phyloP scores from a whole-genome alignment of 805 yeast species.

The Pichia pseudocactophila region DNA sequence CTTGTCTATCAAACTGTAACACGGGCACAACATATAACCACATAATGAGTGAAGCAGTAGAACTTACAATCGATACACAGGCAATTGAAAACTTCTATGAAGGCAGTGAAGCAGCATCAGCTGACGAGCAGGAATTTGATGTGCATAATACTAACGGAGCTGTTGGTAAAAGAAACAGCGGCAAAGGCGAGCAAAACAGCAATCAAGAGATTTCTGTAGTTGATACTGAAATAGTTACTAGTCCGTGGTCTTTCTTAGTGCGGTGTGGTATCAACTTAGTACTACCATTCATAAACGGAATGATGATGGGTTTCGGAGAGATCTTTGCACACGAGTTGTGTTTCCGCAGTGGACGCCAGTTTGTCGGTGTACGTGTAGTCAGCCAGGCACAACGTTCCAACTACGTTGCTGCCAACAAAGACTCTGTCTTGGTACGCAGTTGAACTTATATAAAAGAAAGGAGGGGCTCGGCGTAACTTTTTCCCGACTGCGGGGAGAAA shows the following conservation, averaged over 20 bases:
- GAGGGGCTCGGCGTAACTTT: too few species aligned
- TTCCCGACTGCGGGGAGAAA: too few species aligned
- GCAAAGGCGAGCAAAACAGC: neutral
- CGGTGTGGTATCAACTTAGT: conserved; percentile 66
- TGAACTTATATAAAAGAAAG: too few species aligned
- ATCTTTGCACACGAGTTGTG: conserved; percentile 89
- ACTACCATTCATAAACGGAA: conserved; percentile 83
- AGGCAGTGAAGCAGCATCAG: conserved; percentile 2
- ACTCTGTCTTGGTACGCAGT: too few species aligned
- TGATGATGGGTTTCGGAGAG: conserved; percentile 96
- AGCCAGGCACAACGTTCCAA: neutral
- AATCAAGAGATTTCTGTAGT: neutral
- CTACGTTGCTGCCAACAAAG: too few species aligned
- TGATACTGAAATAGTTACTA: neutral
- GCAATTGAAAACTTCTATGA: neutral
- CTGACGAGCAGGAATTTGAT: neutral
- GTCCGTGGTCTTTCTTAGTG: conserved; percentile 24
- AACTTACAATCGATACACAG: neutral
- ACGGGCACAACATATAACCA: too few species aligned
- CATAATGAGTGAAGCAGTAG: too few species aligned
- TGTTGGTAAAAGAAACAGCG: too few species aligned
- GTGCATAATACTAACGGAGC: neutral
- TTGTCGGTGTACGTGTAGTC: conserved; percentile 43
- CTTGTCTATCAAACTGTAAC: too few species aligned
- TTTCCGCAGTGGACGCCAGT: conserved; percentile 66